Base-by-base conservation (phyloP, 179 eudicot species). In the Vitellaria paradoxa region DNA sequence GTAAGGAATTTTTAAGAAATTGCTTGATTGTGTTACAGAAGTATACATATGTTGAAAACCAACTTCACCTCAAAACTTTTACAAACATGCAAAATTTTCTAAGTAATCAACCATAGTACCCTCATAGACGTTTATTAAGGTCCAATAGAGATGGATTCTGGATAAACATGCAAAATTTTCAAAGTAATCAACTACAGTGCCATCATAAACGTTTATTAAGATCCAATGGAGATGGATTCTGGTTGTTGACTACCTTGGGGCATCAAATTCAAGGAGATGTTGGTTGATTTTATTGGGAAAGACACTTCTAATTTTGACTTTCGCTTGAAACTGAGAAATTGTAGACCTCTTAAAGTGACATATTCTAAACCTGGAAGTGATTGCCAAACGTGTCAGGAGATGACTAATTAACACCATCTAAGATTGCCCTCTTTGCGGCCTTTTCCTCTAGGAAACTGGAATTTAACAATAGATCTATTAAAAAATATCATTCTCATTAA, bases 361-460 rank as follows among this genome's bases (percentile, higher is more conserved):
- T 21, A 21, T 63, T 1, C 66, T 63, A 63, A 63, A 63, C 15
- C 66, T 63, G 13, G 30, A 63, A 11, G 37, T 63, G 40, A 13
- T 24, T 23, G 40, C 40, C 66, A 63, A 23, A 63, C 40, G 23
- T 9, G 15, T 63, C 10, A 14, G 1, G 37, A 63, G 61, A 66
- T 68, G 20, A 1, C 37, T 21, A 59, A 13, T 53, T 17, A 13
- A 46, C 62, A 30, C 40, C 64, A 45, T 46, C 53, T 45, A 18
- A 49, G 72, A 68, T 68, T 63, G 72, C 56, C 20, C 20, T 66
- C 50, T 66, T 66, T 37, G 70, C n/a, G 40, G 70, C 20, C 46
- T 66, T 37, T 65, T 37, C 47, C 21, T 6, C 24, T 9, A 18
- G 6, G 6, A 68, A 18, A 6, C 18, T 37, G 7, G 3, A 65